Base-by-base conservation (phyloP, 495 filamentous ascomycete genomes). In the Penicilliopsis zonata region DNA sequence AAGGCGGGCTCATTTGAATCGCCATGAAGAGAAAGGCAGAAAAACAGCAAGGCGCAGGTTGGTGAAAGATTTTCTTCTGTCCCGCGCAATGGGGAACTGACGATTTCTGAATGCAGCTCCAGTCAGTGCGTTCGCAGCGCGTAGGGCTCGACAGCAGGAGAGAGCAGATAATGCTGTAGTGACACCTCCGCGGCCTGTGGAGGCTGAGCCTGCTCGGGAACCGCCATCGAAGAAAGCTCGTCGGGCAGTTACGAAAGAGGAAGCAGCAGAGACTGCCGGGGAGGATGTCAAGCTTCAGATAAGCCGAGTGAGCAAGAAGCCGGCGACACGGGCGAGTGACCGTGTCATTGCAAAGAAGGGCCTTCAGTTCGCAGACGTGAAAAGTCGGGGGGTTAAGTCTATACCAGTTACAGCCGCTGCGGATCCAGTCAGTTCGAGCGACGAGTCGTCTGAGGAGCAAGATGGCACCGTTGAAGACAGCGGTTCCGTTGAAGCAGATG, bases 11-110 rank as follows among this genome's bases (percentile, higher is more conserved):
- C 30, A 13, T 18, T 33, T 25, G 5, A 18, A 24, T 31, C 3
- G 23, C 28, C 20, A 58, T 62, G 54, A 66, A 66, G 37, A 44
- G 61, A 38, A 66, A 66, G 36, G 61, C 56, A 14, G 59, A 66
- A 20, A 63, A 63, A 28, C 54, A 53, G 34, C 52, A 55, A 34
- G 9, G 37, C 16, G 44, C 54, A 38, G 56, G 59, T 65, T 52
- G 32, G 27, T 7, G 16, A 3, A 17, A 5, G 3, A n/a, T 30
- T 4, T 30, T 13, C 15, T 5, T 27, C 25, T 27, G 10, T 4
- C 25, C n/a, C 8, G 10, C 10, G n/a, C n/a, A n/a, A n/a, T n/a
- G n/a, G n/a, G n/a, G n/a, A n/a, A n/a, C n/a, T n/a, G n/a, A n/a
- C n/a, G n/a, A n/a, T n/a, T n/a, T n/a, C n/a, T n/a, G n/a, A n/a